Base-by-base conservation (phyloP, 1,284 basidiomycete genomes). In the Fistulinella cinereoalba region DNA sequence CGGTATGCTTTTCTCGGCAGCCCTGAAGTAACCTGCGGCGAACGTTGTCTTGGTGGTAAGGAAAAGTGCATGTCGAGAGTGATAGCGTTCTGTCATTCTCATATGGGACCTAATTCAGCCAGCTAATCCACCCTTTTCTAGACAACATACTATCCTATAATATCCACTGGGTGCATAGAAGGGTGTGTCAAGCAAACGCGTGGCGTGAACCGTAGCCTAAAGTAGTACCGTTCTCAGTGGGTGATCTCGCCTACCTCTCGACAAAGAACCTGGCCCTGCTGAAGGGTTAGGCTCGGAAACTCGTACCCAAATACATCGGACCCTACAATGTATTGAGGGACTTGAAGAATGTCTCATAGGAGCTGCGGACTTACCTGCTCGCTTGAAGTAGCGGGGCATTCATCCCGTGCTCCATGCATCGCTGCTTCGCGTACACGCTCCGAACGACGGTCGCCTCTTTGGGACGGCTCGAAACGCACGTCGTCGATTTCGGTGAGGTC, bases 281-380 rank as follows among this genome's bases (percentile, higher is more conserved):
- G 0, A 66, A 66, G 32, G 61, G 63, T 2, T 42, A 47, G 0
- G 54, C 65, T 0, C 23, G 57, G 0, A 73, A 73, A 41, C 48
- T 73, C 1, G 38, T 54, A 0, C 71, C 68, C 0, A 72, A 70
- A 33, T 74, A 50, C 29, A 60, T 70, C 24, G 58, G 67, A 0
- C 67, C 67, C 0, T 71, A 63, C 44, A 29, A 41, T 7, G 57
- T 70, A 4, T 9, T 49, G 0, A 44, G 52, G 15, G 62, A 66
- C 42, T 62, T 56, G 27, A 16, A 43, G 0, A 66, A 66, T 31
- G 55, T 62, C 7, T 62, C 63, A 0, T 71, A 55, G 42, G 19
- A 49, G 8, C 16, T 67, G n/a, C n/a, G 3, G 57, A 69, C 15
- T 40, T 69, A 21, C 62, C 65, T 5, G 4, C 41, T 3, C 44